Conservation (phyloP, 2,329 filamentous ascomycete genomes). For the Dothideomycetes sp. region DNA sequence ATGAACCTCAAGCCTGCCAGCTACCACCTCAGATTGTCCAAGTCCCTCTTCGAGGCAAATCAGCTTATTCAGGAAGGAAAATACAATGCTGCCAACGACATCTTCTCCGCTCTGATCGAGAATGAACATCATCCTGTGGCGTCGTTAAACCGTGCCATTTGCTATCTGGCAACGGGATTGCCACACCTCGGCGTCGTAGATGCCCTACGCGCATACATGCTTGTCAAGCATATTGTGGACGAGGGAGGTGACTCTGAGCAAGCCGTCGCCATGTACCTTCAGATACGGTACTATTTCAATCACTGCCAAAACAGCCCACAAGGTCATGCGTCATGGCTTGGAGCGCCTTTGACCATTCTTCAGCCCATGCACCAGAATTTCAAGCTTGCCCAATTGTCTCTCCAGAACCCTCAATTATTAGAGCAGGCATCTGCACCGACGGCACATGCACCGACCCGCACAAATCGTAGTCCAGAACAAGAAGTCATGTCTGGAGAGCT, state of each 20-base stretch:
- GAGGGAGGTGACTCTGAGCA: not conserved
- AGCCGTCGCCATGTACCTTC: no score
- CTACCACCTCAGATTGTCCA: no score
- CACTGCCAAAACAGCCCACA: no score
- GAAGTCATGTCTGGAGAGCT: not conserved
- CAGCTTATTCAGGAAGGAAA: not conserved
- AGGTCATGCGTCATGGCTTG: slow-evolving; percentile 3
- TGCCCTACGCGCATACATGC: slow-evolving; percentile 19
- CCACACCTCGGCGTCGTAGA: slow-evolving; percentile 20
- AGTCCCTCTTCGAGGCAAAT: slow-evolving; percentile 4
- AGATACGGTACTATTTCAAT: no score
- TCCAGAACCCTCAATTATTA: not conserved
- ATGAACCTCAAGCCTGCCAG: no score
- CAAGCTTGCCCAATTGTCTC: slow-evolving; percentile 4
- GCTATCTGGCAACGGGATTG: slow-evolving; percentile 17
- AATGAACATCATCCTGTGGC: slow-evolving; percentile 16
- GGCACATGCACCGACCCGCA: no score
- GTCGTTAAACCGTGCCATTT: slow-evolving; percentile 22
- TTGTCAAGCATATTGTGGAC: slow-evolving; percentile 1
- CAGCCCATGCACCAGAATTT: not conserved
- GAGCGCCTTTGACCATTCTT: not conserved
- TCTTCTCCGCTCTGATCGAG: not conserved
- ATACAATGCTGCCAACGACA: not conserved
- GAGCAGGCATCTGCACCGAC: no score
- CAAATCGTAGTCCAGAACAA: no score